Percentiles rank a stretch among this genome's conserved stretches.
These are phyloP conservation scores for Acmispon strigosus DNA, from an alignment of 306 rosid species.

Conservation along the genomic window DNA sequence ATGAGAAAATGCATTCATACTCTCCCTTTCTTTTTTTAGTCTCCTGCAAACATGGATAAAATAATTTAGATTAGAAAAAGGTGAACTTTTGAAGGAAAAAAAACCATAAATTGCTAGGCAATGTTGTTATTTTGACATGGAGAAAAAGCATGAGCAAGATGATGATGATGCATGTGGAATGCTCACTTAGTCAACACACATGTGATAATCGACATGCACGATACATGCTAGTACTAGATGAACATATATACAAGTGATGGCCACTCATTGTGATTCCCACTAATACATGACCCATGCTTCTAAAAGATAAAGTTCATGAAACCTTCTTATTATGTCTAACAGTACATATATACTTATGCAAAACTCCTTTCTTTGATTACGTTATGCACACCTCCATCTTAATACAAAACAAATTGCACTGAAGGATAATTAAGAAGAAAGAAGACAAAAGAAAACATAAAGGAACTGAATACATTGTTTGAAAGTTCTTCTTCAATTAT, in stretches of 20 bases:
- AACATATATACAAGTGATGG: conserved; percentile 19
- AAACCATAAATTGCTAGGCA: not conserved
- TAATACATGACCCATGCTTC: conserved; percentile 30
- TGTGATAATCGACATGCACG: conserved; percentile 20
- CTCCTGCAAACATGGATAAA: conserved; percentile 26
- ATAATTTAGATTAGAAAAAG: not conserved
- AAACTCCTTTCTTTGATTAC: not conserved
- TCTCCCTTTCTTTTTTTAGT: conserved; percentile 5
- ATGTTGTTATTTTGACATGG: not conserved
- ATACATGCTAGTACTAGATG: conserved; percentile 12
- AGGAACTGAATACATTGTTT: no score
- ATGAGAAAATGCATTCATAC: conserved; percentile 54
- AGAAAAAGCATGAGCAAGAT: conserved; percentile 26
- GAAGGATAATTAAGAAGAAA: no score
- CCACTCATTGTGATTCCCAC: conserved; percentile 56
- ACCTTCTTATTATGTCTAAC: conserved; percentile 21
- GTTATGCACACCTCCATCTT: not conserved
- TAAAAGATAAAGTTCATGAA: conserved; percentile 22
- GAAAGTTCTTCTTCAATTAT: no score
- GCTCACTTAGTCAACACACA: conserved; percentile 32
- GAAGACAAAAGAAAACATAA: no score
- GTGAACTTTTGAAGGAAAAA: not conserved
- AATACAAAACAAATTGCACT: not conserved
- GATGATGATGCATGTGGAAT: conserved; percentile 30
- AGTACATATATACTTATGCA: not conserved